Evolutionary conservation across 257 asterid species (phyloP).

Genomic region (Echium plantagineum): DNA sequence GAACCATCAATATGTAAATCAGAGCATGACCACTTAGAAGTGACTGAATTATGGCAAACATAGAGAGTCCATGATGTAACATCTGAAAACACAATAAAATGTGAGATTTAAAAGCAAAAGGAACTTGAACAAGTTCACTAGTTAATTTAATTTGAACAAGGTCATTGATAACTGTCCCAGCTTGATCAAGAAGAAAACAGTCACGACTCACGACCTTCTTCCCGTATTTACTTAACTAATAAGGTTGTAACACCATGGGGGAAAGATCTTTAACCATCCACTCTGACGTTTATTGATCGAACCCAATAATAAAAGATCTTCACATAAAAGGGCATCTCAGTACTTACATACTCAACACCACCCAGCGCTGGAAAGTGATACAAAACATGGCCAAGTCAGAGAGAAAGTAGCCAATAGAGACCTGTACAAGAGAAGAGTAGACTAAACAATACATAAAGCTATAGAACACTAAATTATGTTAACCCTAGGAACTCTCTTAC

Average conservation of each 20-base stretch:
- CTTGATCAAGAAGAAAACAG: no score
- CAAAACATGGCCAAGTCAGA: slow-evolving; percentile 65
- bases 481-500: no score
- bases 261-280: no score
- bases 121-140: not conserved
- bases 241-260: no score
- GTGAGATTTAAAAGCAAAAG: not conserved
- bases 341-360: slow-evolving; percentile 85
- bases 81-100: slow-evolving; percentile 30
- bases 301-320: not conserved
- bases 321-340: slow-evolving; percentile 3
- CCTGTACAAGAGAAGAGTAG: slow-evolving; percentile 30
- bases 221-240: no score
- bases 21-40: slow-evolving; percentile 82
- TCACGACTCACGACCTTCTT: no score
- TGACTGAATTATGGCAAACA: slow-evolving; percentile 58
- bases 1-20: slow-evolving; percentile 73
- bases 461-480: not conserved
- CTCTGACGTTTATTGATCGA: no score
- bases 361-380: slow-evolving; percentile 70
- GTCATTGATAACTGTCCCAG: no score
- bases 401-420: slow-evolving; percentile 80
- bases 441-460: not conserved
- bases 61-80: slow-evolving; percentile 84
- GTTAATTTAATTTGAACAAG: not conserved